Base-by-base conservation (phyloP, 2,329 filamentous ascomycete genomes). In the Pseudopithomyces chartarum region DNA sequence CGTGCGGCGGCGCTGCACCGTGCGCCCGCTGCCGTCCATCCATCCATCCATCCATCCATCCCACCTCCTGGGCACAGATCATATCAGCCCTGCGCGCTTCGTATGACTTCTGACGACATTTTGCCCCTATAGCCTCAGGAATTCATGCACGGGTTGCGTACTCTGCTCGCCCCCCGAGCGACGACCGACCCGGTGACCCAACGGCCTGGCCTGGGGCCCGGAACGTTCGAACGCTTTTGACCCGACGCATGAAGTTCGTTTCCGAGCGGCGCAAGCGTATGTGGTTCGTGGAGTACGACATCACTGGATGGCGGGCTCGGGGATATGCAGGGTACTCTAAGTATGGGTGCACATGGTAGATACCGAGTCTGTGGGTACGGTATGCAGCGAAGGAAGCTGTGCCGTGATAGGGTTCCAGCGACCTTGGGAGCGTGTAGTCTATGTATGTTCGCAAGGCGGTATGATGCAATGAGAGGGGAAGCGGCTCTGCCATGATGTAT, bases 1-100 rank as follows among this genome's bases (percentile, higher is more conserved):
- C 4, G 26, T 8, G 26, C 26, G 26, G 8, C 26, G 26, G 26
- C 5, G 5, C 29, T 44, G 19, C 20, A 23, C 47, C 29, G 22
- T 20, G 10, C 36, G 26, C 47, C 39, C 47, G 34, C 26, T 38
- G 49, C 43, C 55, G n/a, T 17, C 44, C n/a, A n/a, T n/a, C n/a
- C n/a, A n/a, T n/a, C n/a, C n/a, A n/a, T n/a, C n/a, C n/a, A n/a
- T n/a, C n/a, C n/a, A n/a, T n/a, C n/a, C n/a, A n/a, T n/a, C n/a
- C n/a, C n/a, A n/a, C n/a, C 45, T 50, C 55, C 54, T 44, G 45
- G 55, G 36, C 44, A 48, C 29, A 46, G 50, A 54, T 54, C 45
- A 57, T 46, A 54, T 51, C 55, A 57, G 50, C 55, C 55, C 55
- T 57, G 45, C 38, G 5, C 20, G 11, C 13, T 6, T 40, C 22